Base-by-base conservation (phyloP, 768 basidiomycete genomes). In the Lactarius vividus region DNA sequence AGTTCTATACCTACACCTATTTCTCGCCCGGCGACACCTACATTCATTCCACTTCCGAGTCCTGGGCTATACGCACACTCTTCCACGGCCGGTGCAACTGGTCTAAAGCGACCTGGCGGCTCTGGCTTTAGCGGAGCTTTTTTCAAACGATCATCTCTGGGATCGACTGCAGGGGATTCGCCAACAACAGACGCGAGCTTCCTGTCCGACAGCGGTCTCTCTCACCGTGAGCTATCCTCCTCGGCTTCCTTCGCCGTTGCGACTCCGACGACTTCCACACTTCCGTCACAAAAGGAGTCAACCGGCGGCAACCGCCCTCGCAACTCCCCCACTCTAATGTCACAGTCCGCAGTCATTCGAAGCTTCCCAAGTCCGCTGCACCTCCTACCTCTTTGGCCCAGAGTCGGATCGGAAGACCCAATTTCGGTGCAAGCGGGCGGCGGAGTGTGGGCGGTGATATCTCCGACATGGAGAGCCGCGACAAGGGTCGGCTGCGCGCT, bases 21-120 rank as follows among this genome's bases (percentile, higher is more conserved):
- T 5, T 89, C 89, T 44, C 85, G 91, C 2, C 91, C 91, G 10
- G 75, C 87, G 26, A 90, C 91, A 28, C 91, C 91, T 10, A 91
- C 89, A 20, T 87, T 88, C 71, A 79, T 92, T 29, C 90, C 90
- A n/a, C 69, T 91, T 35, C 88, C 90, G 2, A 81, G 84, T 29
- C 76, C 80, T 31, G 78, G 83, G 44, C 65, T 84, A 28, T 83
- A 85, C 66, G 72, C 61, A 77, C n/a, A 77, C 35, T n/a, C 68
- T 26, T 61, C 70, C 39, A 70, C 70, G 13, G 70, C 78, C 37
- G 81, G 80, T 11, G 73, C 74, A 13, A 74, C 76, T 35, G 82
- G 83, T 3, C 72, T 84, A 64, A 91, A 89, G 75, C 84, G 87
- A 52, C 87, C 88, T 1, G 83, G 79, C 29, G 85, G 83, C 0